A percentile compares a stretch with the other conserved stretches of the same genome.
Evolutionary conservation across 2,329 filamentous ascomycete genomes (phyloP).

Genomic region (Phaeoacremonium minimum): DNA sequence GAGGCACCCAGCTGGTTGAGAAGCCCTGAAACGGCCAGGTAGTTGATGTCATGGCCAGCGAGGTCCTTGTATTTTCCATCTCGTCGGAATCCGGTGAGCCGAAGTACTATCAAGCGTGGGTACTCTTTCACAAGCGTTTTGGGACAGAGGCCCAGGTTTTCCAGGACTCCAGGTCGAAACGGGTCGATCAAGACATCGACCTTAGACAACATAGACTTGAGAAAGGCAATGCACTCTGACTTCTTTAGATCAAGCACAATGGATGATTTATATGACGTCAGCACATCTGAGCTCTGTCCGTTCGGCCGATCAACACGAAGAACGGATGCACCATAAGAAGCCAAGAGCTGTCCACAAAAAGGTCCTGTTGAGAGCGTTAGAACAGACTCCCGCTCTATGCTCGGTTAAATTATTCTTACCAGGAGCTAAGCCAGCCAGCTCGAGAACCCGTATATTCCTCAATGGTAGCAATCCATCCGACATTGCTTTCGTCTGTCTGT

Average conservation of each 20-base stretch:
- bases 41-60: slow-evolving; percentile 97
- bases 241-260: slow-evolving; percentile 77
- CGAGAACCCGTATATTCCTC: too few species aligned
- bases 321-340: too few species aligned
- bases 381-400: too few species aligned
- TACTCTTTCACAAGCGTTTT: slow-evolving; percentile 63
- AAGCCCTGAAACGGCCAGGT: slow-evolving; percentile 82
- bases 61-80: slow-evolving; percentile 82
- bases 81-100: slow-evolving; percentile 85
- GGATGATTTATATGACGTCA: slow-evolving; percentile 77
- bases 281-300: too few species aligned
- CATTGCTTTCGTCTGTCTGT: too few species aligned
- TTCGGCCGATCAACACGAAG: too few species aligned
- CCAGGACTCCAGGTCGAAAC: slow-evolving; percentile 85
- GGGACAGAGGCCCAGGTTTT: slow-evolving; percentile 76
- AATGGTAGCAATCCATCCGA: too few species aligned
- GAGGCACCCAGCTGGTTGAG: slow-evolving; percentile 70
- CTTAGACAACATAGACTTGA: slow-evolving; percentile 58
- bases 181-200: slow-evolving; percentile 88
- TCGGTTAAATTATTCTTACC: too few species aligned
- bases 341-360: too few species aligned
- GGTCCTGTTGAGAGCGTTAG: too few species aligned
- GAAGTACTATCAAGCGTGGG: slow-evolving; percentile 71
- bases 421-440: too few species aligned
- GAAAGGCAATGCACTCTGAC: slow-evolving; percentile 54